A percentile compares a stretch with the other conserved stretches of the same genome.
phyloP scores from a whole-genome alignment of 179 eudicot genomes.

The Camellia oleifera region DNA sequence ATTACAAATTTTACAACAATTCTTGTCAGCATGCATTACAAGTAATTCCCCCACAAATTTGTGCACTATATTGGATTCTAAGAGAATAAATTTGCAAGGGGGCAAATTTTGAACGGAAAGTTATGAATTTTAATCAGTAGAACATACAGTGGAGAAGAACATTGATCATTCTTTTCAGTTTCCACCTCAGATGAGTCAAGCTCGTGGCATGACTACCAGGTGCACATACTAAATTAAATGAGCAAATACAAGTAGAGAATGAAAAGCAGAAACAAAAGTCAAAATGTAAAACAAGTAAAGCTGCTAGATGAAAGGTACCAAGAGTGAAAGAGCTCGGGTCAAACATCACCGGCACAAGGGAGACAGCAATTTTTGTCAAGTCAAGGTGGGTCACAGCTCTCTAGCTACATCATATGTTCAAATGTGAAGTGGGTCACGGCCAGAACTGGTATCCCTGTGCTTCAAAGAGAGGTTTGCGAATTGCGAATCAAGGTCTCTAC shows the following conservation, averaged over 20 bases:
- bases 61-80: not conserved
- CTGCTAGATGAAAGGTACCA: conserved; percentile 12
- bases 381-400: conserved; percentile 7
- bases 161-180: conserved; percentile 15
- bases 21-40: not conserved
- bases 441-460: conserved; percentile 54
- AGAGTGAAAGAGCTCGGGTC: conserved; percentile 7
- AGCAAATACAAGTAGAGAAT: conserved; percentile 9
- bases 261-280: not conserved
- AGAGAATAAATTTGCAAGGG: not conserved
- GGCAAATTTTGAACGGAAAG: not conserved
- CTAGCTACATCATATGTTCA: conserved; percentile 29
- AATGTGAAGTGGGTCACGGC: conserved; percentile 53
- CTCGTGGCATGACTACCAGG: conserved; percentile 50
- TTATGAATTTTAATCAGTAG: not conserved
- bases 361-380: not conserved
- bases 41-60: conserved; percentile 2
- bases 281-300: conserved; percentile 15
- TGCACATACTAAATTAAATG: conserved; percentile 27
- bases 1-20: conserved; percentile 5
- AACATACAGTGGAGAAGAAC: conserved; percentile 15
- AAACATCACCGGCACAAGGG: conserved; percentile 13
- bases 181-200: conserved; percentile 52
- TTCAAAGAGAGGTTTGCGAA: conserved; percentile 66
- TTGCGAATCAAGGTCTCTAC: conserved; percentile 81